Evolutionary conservation across 129 eudicot species (phyloP), one percentile per base, ranked within the genome.

Genomic region (Centaurea solstitialis): DNA sequence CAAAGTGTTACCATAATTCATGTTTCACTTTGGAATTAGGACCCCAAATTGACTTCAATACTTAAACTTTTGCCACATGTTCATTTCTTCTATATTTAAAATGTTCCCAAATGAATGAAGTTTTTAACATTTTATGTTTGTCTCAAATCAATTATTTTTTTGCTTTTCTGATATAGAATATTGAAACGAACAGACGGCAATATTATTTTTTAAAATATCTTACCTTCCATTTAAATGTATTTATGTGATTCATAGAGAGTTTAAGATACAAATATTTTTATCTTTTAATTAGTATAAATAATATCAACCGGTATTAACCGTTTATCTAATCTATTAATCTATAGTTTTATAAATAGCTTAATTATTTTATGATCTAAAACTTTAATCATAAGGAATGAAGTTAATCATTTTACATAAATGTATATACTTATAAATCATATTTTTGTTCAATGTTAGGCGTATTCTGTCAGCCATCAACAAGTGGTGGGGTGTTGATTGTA

Each of bases 31-130:
- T 20, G 41, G 41, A 67, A 30, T 74, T 66, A 67, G 70, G 41
- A 26, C 84, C 78, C 68, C 74, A 11, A 64, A 80, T 68, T 47
- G 74, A 68, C 68, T 50, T 39, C 75, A 47, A 50, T 81, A 65
- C 8, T 65, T 20, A 20, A 75, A 7, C 30, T 17, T 22, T 30
- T 53, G 71, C n/a, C 70, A 35, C 37, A 26, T 26, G 57, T 35
- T 28, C 24, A 2, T 40, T 69, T 47, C 15, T 33, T 53, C 30
- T 30, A 50, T 69, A 12, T 28, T 10, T 47, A 20, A 20, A 53
- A 50, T 33, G 68, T 50, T n/a, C 2, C 2, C 1, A 69, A 79
- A 4, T 26, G 38, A 37, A 53, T 30, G 9, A 45, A 62, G 26
- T 8, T 30, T 7, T 21, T 79, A 15, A 57, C 38, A 9, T 79